These are phyloP conservation scores for Rugosomyces carneus DNA, from an alignment of 1,284 basidiomycete genomes.

Conservation along the genomic window DNA sequence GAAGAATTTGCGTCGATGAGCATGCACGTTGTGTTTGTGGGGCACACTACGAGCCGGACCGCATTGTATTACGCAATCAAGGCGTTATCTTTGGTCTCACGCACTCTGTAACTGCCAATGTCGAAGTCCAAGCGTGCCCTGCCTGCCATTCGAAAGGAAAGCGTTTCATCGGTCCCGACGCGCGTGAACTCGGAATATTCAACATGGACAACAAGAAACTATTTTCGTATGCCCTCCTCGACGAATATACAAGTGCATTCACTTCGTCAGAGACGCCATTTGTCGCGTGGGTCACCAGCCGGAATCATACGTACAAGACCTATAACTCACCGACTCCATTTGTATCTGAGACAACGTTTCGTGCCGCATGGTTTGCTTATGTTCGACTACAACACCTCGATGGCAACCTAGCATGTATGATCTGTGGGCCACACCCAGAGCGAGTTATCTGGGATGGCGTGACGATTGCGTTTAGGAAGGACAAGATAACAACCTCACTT, in stretches of 20 bases:
- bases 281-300: no score
- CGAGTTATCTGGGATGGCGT: constrained; percentile 23
- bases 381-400: constrained; percentile 16
- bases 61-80: neutral
- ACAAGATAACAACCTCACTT: constrained; percentile 14
- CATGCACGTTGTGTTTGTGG: neutral
- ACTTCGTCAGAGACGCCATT: constrained; percentile 26
- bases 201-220: no score
- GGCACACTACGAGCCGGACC: neutral
- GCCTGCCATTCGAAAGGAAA: neutral
- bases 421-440: constrained; percentile 19
- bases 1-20: neutral
- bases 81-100: neutral
- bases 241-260: constrained; percentile 25
- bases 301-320: constrained; percentile 8
- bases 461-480: constrained; percentile 5
- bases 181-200: constrained; percentile 20
- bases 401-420: constrained; percentile 17
- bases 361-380: constrained; percentile 21
- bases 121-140: neutral
- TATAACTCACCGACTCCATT: constrained; percentile 5
- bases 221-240: constrained; percentile 27
- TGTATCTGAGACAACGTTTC: constrained; percentile 16
- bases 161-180: neutral
- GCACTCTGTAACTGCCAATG: neutral